Base-by-base conservation (phyloP, 108 stramenopile genomes). In the Discostella stelligeroides region DNA sequence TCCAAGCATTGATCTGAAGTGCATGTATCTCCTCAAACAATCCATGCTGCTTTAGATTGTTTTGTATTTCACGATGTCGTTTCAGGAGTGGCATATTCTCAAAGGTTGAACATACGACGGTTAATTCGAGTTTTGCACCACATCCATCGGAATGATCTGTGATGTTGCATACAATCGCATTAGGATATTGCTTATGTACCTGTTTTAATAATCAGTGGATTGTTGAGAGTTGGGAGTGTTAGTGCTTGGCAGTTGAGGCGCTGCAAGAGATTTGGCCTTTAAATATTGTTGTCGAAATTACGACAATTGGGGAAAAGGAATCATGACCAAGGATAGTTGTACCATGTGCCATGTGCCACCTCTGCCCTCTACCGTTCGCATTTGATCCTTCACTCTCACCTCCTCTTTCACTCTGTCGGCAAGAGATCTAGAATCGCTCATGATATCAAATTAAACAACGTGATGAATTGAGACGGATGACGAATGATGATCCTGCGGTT, bases 1-100 rank as follows among this genome's bases (percentile, higher is more conserved):
- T 92, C 86, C 89, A 92, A 48, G 91, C 85, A 47, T 84, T 84
- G 40, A 92, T 86, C 27, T 88, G 84, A 55, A 92, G 68, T 9
- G 91, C 88, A 79, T 92, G 91, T 60, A 92, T 88, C 46, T 76
- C 73, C 38, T 84, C 80, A 50, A 77, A 82, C 39, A 92, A 55
- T 30, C 80, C 80, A 62, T 81, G 72, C 15, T 85, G 86, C 23
- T 78, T 70, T 50, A 92, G 63, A 13, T 75, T 25, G 55, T 81
- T 82, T 54, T 92, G 87, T 38, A 92, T 78, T 68, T 81, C 75
- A 29, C 88, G 87, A 63, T 92, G 91, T n/a, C 91, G 80, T 63
- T 87, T 84, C 23, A 92, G 59, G 1, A 87, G 67, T 0, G 87
- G 69, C 42, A 87, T 63, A 0, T 85, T 87, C 27, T 85, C 86